Percentiles rank a stretch among this genome's conserved stretches.
Conservation (phyloP, 2,329 filamentous ascomycete genomes). For the Arachnopeziza araneosa region DNA sequence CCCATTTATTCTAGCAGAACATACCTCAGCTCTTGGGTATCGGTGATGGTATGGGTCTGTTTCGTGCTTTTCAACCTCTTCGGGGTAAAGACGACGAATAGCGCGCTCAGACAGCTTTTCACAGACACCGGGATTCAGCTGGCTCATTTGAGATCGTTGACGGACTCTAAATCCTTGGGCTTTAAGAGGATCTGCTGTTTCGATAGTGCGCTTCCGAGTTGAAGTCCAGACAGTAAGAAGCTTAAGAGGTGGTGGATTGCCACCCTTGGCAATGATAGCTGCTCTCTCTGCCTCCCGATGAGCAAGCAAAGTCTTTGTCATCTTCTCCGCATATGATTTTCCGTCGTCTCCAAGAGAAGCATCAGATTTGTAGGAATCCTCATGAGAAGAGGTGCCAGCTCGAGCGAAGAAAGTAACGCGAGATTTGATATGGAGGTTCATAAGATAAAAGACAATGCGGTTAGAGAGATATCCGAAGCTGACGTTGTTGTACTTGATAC, state of each 20-base stretch:
- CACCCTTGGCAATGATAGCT: constrained; percentile 62
- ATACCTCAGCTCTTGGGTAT: constrained; percentile 87
- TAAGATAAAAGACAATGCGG: constrained; percentile 95
- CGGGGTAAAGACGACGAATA: constrained; percentile 77
- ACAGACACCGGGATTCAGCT: constrained; percentile 93
- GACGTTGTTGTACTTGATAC: constrained; percentile 93
- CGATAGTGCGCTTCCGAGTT: constrained; percentile 80
- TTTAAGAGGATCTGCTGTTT: constrained; percentile 80
- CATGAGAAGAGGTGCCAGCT: constrained; percentile 78
- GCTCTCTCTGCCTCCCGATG: constrained; percentile 80
- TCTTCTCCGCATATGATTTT: constrained; percentile 72
- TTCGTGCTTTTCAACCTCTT: constrained; percentile 90
- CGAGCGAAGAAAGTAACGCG: constrained; percentile 90
- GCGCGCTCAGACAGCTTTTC: constrained; percentile 84
- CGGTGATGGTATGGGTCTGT: constrained; percentile 94
- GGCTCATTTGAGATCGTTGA: constrained; percentile 93
- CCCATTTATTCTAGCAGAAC: constrained; percentile 10
- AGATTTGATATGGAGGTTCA: constrained; percentile 95
- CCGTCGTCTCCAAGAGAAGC: constrained; percentile 78
- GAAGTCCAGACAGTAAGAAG: constrained; percentile 93
- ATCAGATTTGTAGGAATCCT: constrained; percentile 89
- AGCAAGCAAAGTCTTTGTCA: constrained; percentile 76
- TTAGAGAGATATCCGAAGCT: constrained; percentile 96
- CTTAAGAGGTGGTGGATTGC: constrained; percentile 62
- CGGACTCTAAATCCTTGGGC: constrained; percentile 77